phyloP scores from a whole-genome alignment of 2,329 filamentous ascomycete genomes.

The Trichoderma sp. region DNA sequence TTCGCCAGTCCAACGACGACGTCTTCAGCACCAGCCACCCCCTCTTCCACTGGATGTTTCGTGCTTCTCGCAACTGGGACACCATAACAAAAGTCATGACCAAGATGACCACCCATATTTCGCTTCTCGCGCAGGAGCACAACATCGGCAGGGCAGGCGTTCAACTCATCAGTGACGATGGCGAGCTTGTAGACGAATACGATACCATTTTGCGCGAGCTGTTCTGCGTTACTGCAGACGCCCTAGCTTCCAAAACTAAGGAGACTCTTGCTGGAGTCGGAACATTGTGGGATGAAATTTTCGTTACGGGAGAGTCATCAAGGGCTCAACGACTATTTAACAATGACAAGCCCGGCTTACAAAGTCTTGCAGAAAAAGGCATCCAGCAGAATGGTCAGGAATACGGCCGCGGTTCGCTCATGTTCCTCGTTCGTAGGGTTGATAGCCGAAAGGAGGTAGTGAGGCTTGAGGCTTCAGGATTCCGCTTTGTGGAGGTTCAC shows the following conservation, averaged over 20 bases:
- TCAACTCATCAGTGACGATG: neutral
- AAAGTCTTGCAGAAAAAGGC: neutral
- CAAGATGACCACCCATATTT: neutral
- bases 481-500: neutral
- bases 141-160: neutral
- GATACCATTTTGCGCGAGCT: neutral
- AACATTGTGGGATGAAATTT: neutral
- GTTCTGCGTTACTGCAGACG: neutral
- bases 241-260: neutral
- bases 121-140: neutral
- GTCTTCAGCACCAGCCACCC: neutral
- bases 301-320: neutral
- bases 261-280: neutral
- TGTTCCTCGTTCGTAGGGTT: neutral
- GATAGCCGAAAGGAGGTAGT: neutral
- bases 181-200: neutral
- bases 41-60: neutral
- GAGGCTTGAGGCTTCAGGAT: neutral
- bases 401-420: neutral
- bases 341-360: neutral
- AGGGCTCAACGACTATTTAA: neutral
- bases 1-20: neutral
- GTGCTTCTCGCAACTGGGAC: neutral
- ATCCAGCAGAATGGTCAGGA: neutral
- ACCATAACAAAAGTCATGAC: neutral